Base-by-base conservation (phyloP, 2,329 filamentous ascomycete species). In the Fusarium euwallaceae region DNA sequence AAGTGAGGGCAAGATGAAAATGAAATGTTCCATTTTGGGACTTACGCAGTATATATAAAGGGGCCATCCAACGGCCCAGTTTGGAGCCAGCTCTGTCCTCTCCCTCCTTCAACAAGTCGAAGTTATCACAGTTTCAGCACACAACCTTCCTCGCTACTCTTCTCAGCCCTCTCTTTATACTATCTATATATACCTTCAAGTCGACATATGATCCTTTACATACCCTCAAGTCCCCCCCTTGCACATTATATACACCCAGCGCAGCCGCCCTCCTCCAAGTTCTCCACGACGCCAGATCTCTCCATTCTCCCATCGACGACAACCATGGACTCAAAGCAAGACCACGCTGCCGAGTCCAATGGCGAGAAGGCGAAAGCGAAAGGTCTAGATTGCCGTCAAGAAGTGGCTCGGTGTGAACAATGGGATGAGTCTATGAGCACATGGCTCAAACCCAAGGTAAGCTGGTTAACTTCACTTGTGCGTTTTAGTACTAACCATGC, bases 241-340 rank as follows among this genome's bases (percentile, higher is more conserved):
- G 17, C 27, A 55, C 11, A 43, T 11, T 37, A 34, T 51, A 53
- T 45, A 32, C 14, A 24, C 37, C 4, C 6, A 11, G 4, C 8
- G 16, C 24, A 27, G 7, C 8, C 36, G 7, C 8, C 27, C 4
- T 17, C n/a, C 24, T 37, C 16, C 16, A 17, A 9, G n/a, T 36
- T 55, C 36, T n/a, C 17, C 29, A 43, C 36, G 9, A 11, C 36
- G 5, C 22, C 24, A 20, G 56, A 34, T 16, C 20, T 39, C 29
- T 12, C 2, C 16, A 29, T 4, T 29, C n/a, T 48, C 43, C 22
- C 43, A 45, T 32, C 22, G 14, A 29, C 34, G 17, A 11, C 7
- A 37, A 68, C 27, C 20, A 80, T 82, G 80, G 77, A 79, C 17
- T 36, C 64, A 6, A 59, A 65, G 2, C 24, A 59, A 4, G 10